These are phyloP conservation scores for Naematelia encephala DNA, from an alignment of 768 basidiomycete genomes.

Conservation along the genomic window DNA sequence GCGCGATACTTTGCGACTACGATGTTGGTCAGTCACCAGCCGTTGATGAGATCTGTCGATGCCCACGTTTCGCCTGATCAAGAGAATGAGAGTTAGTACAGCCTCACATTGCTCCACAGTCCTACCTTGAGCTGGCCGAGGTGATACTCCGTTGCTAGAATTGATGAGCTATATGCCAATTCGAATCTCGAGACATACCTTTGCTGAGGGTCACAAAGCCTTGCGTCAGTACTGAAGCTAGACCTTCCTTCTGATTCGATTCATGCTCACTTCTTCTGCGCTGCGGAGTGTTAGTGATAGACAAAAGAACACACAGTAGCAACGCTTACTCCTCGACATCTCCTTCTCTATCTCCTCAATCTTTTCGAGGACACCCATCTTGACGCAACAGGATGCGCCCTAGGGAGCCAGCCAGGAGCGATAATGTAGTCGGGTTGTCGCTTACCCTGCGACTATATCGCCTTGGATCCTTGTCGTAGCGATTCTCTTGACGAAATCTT, in stretches of 20 bases:
- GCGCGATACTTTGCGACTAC: constrained; percentile 76
- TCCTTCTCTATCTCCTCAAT: constrained; percentile 98
- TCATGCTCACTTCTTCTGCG: constrained; percentile 89
- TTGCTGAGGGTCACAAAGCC: constrained; percentile 14
- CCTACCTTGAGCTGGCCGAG: constrained; percentile 57
- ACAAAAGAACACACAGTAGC: not conserved
- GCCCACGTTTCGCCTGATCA: constrained; percentile 32
- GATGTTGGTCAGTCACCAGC: not conserved
- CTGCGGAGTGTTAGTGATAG: constrained; percentile 51
- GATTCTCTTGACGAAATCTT: no score
- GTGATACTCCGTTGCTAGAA: constrained; percentile 88
- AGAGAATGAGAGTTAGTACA: constrained; percentile 1
- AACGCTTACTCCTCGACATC: constrained; percentile 85
- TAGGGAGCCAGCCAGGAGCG: no score
- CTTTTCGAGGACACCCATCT: constrained; percentile 95
- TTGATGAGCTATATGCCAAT: no score
- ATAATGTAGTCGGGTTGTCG: no score
- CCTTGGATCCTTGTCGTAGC: no score
- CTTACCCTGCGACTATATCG: no score
- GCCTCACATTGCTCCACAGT: not conserved
- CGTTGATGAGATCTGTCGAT: not conserved
- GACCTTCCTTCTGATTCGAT: no score
- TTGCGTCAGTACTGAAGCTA: not conserved
- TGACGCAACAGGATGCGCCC: no score
- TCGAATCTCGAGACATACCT: constrained; percentile 13